phyloP scores from a whole-genome alignment of 257 asterid genomes.

The Solanum dulcamara region DNA sequence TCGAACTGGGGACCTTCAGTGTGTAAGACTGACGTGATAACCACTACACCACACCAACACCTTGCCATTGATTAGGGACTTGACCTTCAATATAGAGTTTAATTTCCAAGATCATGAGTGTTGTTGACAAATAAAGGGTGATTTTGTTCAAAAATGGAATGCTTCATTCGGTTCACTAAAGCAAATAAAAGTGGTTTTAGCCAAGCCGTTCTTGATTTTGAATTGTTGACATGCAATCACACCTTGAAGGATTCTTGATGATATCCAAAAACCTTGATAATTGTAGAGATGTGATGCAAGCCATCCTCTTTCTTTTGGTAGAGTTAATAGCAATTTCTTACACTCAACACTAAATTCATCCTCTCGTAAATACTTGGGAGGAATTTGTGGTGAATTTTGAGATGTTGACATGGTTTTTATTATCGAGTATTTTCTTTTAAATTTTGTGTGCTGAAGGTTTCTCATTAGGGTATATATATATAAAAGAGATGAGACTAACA shows the following conservation, averaged over 20 bases:
- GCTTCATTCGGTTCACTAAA: background rate
- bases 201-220: constrained; percentile 10
- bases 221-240: background rate
- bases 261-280: background rate
- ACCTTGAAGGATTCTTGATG: background rate
- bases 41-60: constrained; percentile 51
- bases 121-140: background rate
- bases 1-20: constrained; percentile 47
- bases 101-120: background rate
- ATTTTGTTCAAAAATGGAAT: background rate
- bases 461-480: too few relatives aligned
- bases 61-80: background rate
- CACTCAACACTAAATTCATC: background rate
- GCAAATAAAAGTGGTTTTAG: constrained; percentile 1
- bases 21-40: constrained; percentile 48
- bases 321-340: background rate
- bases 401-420: background rate
- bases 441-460: too few relatives aligned
- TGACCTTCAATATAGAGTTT: background rate
- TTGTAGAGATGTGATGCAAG: background rate
- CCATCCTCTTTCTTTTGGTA: background rate
- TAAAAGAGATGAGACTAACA: too few relatives aligned
- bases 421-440: background rate
- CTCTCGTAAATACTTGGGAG: background rate
- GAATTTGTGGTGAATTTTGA: background rate